A percentile compares a stretch with the other conserved stretches of the same genome.
Evolutionary conservation across 2,329 filamentous ascomycete genomes (phyloP).

Genomic region (Zasmidium cellare): DNA sequence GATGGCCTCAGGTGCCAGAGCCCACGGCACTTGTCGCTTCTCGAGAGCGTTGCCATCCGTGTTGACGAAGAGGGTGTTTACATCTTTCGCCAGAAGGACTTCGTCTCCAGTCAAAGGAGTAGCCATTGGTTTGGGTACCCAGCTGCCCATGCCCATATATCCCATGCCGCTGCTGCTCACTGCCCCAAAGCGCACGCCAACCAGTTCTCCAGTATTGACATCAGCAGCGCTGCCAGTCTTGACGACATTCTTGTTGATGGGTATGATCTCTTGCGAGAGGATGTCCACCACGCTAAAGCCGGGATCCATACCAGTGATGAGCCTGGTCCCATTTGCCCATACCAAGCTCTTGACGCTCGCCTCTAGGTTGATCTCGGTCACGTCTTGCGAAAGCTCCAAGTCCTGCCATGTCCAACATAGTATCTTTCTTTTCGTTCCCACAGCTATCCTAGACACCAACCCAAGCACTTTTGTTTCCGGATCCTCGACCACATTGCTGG

Average conservation of each 20-base stretch:
- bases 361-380: constrained; percentile 73
- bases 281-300: constrained; percentile 90
- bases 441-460: constrained; percentile 87
- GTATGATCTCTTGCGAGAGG: constrained; percentile 68
- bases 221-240: constrained; percentile 23
- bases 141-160: constrained; percentile 91
- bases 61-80: constrained; percentile 91
- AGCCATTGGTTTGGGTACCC: constrained; percentile 86
- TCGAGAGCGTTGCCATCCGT: constrained; percentile 78
- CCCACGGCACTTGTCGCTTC: constrained; percentile 90
- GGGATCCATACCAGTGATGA: constrained; percentile 87
- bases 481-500: constrained; percentile 93
- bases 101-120: constrained; percentile 79
- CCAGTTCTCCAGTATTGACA: constrained; percentile 59
- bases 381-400: constrained; percentile 76
- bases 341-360: constrained; percentile 86
- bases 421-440: constrained; percentile 87
- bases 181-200: constrained; percentile 70
- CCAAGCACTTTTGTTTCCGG: constrained; percentile 81
- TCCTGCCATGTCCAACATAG: constrained; percentile 95
- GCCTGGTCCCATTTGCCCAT: constrained; percentile 83
- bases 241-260: constrained; percentile 59
- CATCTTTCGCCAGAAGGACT: constrained; percentile 93
- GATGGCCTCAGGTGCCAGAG: constrained; percentile 80
- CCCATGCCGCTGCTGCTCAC: constrained; percentile 87